Evolutionary conservation across 2,329 filamentous ascomycete genomes (phyloP).

Genomic region (Aspergillus quadrilineatus): DNA sequence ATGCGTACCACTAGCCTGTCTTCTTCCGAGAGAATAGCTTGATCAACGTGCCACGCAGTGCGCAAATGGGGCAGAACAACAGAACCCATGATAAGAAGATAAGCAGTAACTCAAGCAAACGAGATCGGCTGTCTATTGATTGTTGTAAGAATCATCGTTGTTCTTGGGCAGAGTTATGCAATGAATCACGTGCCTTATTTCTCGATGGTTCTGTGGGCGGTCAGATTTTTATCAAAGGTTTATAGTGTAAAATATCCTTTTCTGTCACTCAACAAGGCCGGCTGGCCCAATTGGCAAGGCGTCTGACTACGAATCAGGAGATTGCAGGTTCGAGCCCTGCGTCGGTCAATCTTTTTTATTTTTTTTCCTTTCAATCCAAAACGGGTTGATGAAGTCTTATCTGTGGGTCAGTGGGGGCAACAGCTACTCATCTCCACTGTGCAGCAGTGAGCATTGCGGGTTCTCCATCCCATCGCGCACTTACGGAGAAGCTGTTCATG

Average conservation of each 20-base stretch:
- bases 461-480: neutral
- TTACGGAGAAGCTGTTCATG: neutral
- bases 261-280: neutral
- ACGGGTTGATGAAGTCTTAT: neutral
- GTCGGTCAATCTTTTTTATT: slow-evolving; percentile 33
- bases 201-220: neutral
- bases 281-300: slow-evolving; percentile 42
- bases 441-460: too few relatives aligned
- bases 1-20: slow-evolving; percentile 64
- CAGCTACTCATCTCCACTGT: neutral
- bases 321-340: slow-evolving; percentile 50
- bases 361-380: neutral
- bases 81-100: slow-evolving; percentile 62
- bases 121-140: neutral
- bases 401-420: neutral
- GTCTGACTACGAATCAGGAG: slow-evolving; percentile 55
- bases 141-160: neutral
- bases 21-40: slow-evolving; percentile 87
- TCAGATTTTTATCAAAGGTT: neutral
- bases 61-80: slow-evolving; percentile 88
- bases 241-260: neutral
- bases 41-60: slow-evolving; percentile 97
- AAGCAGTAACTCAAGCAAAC: neutral
- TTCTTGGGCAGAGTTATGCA: neutral
- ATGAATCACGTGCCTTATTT: neutral